These are phyloP conservation scores for Sordaria brevicollis DNA, from an alignment of 495 filamentous ascomycete genomes.

Conservation along the genomic window DNA sequence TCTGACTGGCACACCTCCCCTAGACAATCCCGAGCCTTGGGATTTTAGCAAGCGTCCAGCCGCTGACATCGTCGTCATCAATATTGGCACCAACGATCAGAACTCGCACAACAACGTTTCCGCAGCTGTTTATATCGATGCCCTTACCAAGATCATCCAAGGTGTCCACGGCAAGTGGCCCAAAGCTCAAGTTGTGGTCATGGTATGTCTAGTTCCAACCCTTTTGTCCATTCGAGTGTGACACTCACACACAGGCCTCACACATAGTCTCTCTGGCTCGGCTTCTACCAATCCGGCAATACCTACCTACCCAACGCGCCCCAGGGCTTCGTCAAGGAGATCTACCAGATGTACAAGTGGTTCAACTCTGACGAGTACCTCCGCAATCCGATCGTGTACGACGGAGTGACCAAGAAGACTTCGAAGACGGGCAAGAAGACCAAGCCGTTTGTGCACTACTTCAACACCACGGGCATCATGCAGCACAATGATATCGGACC, in stretches of 20 bases:
- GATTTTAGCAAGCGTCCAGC: constrained; percentile 48
- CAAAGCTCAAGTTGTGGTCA: constrained; percentile 50
- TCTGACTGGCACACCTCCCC: background rate
- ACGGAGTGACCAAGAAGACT: constrained; percentile 32
- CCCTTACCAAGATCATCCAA: constrained; percentile 49
- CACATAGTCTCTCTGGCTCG: constrained; percentile 50
- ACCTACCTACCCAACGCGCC: constrained; percentile 39
- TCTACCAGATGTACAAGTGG: constrained; percentile 43
- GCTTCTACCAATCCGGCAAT: constrained; percentile 43
- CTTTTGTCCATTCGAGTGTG: background rate
- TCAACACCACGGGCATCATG: constrained; percentile 56
- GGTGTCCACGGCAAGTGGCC: constrained; percentile 53
- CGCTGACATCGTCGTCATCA: constrained; percentile 57
- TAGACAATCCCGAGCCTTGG: constrained; percentile 47
- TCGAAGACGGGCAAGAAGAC: constrained; percentile 21
- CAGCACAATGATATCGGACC: constrained; percentile 62
- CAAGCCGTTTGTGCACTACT: constrained; percentile 53
- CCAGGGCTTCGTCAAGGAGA: constrained; percentile 41
- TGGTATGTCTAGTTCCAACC: constrained; percentile 31
- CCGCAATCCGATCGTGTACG: constrained; percentile 29
- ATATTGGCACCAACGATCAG: constrained; percentile 59
- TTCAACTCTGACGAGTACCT: constrained; percentile 44
- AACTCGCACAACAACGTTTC: constrained; percentile 50
- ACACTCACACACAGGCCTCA: background rate
- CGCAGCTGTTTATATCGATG: constrained; percentile 39